Base-by-base conservation (phyloP, 805 yeast species). In the Wickerhamomyces canadensis region DNA sequence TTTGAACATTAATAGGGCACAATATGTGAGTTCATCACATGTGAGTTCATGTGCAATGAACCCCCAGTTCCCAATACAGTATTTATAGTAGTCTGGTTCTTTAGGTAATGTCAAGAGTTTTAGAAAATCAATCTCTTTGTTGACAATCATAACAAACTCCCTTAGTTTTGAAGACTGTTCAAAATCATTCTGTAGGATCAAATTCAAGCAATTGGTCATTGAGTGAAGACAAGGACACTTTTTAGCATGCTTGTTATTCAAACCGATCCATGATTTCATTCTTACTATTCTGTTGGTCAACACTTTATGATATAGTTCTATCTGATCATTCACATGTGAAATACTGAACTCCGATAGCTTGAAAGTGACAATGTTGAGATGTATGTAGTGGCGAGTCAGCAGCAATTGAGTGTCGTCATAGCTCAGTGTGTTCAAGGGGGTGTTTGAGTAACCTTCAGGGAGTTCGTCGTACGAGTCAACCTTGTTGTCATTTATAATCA, bases 41-140 rank as follows among this genome's bases (percentile, higher is more conserved):
- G 72, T 51, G 35, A 80, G 62, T 47, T 72, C 73, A 53, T 80
- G 86, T 2, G 89, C 84, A 16, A 80, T 80, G 54, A 84, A 84
- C 36, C 74, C 70, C 88, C 89, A 81, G 45, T 66, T 67, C 26
- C 77, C 74, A 14, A 76, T 67, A 33, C 73, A 56, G 42, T 66
- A 64, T 15, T 43, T 30, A 34, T 48, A 51, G 47, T 50, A 61
- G 14, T 53, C 47, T 4, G 42, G 36, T 0, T 53, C 39, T 11
- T 57, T 27, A 2, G 44, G 48, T 18, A 69, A 37, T 3, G 21
- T 32, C 19, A 54, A 27, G 13, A 65, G 38, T 1, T 31, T 8
- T 2, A 34, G 19, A 40, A 57, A 66, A 31, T 59, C 53, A 10
- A 67, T 48, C n/a, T 54, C 57, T 2, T 42, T 19, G 16, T 55